phyloP scores from a whole-genome alignment of 192 early-diverging fungal species.

The Oehlia diaphana region DNA sequence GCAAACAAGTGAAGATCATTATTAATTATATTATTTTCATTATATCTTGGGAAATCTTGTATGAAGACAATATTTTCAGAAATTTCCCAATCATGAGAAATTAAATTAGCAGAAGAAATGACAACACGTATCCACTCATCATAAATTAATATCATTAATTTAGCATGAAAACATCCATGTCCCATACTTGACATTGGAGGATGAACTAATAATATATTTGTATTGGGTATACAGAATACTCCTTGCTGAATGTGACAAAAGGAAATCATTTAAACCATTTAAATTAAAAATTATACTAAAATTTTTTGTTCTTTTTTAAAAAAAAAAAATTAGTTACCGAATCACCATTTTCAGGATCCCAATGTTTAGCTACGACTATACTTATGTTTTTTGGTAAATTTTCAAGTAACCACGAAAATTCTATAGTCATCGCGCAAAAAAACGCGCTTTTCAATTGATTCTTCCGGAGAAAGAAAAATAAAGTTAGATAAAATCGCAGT shows the following conservation, averaged over 20 bases:
- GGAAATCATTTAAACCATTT: neutral
- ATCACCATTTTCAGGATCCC: constrained; percentile 33
- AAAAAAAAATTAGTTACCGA: neutral
- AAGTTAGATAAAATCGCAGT: neutral
- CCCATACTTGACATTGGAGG: constrained; percentile 39
- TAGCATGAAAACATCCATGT: constrained; percentile 59
- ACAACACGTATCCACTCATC: constrained; percentile 52
- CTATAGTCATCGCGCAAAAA: constrained; percentile 53
- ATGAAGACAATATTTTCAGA: constrained; percentile 61
- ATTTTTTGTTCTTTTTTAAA: neutral
- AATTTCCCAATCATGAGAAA: constrained; percentile 50
- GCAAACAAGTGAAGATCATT: constrained; percentile 40
- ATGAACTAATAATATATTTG: constrained; percentile 43
- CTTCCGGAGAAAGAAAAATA: constrained; percentile 12
- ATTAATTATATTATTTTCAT: neutral
- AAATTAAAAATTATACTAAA: neutral
- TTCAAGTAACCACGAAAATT: constrained; percentile 46
- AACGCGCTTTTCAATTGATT: constrained; percentile 44
- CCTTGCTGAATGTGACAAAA: constrained; percentile 24
- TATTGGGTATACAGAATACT: constrained; percentile 21
- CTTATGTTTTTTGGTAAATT: constrained; percentile 43
- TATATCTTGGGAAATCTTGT: constrained; percentile 51
- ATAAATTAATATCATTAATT: constrained; percentile 61
- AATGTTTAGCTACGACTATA: constrained; percentile 44
- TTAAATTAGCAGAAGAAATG: constrained; percentile 36